Conservation (phyloP, 306 rosid species). For the Albizia julibrissin region DNA sequence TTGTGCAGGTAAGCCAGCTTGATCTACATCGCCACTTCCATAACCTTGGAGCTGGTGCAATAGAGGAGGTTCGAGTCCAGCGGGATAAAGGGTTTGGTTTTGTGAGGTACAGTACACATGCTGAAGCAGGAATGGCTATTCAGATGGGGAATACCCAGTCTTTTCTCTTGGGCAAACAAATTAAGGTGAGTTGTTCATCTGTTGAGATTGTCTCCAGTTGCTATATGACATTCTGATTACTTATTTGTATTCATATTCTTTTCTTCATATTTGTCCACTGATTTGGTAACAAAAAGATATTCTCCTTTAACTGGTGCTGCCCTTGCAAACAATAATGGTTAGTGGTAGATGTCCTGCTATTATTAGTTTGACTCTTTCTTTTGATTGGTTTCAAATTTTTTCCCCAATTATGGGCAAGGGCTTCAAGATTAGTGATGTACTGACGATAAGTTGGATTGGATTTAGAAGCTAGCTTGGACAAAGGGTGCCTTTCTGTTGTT, state of each 20-base stretch:
- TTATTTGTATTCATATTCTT: neutral
- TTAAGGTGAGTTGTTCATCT: conserved; percentile 61
- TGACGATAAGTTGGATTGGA: neutral
- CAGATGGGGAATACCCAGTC: conserved; percentile 91
- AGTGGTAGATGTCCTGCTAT: neutral
- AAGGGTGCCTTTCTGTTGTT: neutral
- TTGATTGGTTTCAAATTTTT: neutral
- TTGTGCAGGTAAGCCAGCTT: conserved; percentile 70
- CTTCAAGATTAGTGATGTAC: neutral
- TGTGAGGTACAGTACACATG: conserved; percentile 79
- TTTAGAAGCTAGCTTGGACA: neutral
- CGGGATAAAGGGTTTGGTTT: conserved; percentile 98
- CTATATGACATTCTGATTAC: neutral
- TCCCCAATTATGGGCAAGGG: neutral
- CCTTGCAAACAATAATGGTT: neutral
- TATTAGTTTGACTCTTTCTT: neutral
- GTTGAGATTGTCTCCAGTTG: neutral
- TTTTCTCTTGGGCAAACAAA: conserved; percentile 70
- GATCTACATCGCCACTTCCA: conserved; percentile 94
- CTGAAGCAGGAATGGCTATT: conserved; percentile 95
- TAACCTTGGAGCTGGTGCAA: conserved; percentile 86
- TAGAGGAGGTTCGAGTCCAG: conserved; percentile 96
- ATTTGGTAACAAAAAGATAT: neutral
- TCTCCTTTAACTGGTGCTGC: neutral
- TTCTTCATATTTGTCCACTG: neutral